These are phyloP conservation scores for Bipolaris bicolor DNA, from an alignment of 2,329 filamentous ascomycete species.

Conservation along the genomic window DNA sequence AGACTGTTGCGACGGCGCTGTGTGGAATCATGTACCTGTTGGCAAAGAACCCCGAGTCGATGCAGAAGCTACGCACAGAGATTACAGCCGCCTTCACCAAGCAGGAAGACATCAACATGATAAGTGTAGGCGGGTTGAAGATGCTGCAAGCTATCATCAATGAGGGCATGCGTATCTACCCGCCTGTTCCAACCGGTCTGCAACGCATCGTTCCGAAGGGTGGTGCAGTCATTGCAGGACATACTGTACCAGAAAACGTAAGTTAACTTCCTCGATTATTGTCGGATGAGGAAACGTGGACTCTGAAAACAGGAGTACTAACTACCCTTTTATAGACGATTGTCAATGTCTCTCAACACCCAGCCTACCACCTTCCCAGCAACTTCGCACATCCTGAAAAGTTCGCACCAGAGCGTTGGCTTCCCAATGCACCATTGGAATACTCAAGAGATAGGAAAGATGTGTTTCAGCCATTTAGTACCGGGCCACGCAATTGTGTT, in stretches of 20 bases:
- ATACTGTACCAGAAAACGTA: slow-evolving; percentile 22
- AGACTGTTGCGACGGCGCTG: slow-evolving; percentile 30
- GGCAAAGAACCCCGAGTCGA: slow-evolving; percentile 14
- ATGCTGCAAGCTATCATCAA: slow-evolving; percentile 27
- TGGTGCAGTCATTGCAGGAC: slow-evolving; percentile 19
- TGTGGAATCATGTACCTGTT: slow-evolving; percentile 13
- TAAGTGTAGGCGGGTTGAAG: background rate
- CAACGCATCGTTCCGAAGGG: slow-evolving; percentile 13
- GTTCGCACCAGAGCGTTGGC: slow-evolving; percentile 36
- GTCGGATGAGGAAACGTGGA: too few species aligned
- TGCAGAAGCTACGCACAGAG: slow-evolving; percentile 16
- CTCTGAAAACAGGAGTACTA: background rate
- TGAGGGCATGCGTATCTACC: slow-evolving; percentile 26
- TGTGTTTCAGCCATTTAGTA: slow-evolving; percentile 34
- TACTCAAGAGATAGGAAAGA: slow-evolving; percentile 37
- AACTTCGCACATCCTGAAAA: slow-evolving; percentile 31
- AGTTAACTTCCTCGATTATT: background rate
- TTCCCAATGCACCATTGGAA: slow-evolving; percentile 10
- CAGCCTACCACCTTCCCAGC: slow-evolving; percentile 17
- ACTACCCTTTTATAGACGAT: slow-evolving; percentile 2
- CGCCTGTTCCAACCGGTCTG: slow-evolving; percentile 15
- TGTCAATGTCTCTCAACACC: slow-evolving; percentile 23
- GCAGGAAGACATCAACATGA: slow-evolving; percentile 19
- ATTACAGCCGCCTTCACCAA: slow-evolving; percentile 10
- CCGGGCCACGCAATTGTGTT: slow-evolving; percentile 22